Evolutionary conservation across 2,329 filamentous ascomycete genomes (phyloP).

Genomic region (Cladophialophora carrionii): DNA sequence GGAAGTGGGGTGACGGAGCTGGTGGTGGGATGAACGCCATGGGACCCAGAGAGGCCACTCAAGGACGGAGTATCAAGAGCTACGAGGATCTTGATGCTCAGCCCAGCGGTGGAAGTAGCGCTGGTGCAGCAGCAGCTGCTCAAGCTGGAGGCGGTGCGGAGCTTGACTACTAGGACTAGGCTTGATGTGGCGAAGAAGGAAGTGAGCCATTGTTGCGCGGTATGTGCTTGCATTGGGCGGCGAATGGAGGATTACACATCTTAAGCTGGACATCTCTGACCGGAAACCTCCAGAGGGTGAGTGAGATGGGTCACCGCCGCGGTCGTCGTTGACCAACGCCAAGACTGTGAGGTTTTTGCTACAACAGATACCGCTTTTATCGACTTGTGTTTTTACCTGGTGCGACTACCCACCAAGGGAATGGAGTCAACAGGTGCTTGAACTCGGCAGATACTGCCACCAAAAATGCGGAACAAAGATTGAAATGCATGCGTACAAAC

Average conservation of each 20-base stretch:
- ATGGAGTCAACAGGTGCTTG: background rate
- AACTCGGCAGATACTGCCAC: background rate
- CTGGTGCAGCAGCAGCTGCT: constrained; percentile 31
- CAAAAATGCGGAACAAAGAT: background rate
- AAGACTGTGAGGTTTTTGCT: background rate
- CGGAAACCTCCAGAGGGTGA: background rate
- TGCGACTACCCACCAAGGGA: background rate
- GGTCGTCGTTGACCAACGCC: background rate
- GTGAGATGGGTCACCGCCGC: background rate
- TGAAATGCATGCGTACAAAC: background rate
- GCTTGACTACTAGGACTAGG: constrained; percentile 32
- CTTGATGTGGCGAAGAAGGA: constrained; percentile 16
- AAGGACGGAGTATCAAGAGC: constrained; percentile 89
- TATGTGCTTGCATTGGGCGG: background rate
- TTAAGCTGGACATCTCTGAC: background rate
- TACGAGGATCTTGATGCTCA: constrained; percentile 93
- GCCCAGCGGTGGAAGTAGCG: constrained; percentile 42
- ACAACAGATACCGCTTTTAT: constrained; percentile 1
- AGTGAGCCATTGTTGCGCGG: background rate
- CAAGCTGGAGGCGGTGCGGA: constrained; percentile 27
- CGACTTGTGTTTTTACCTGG: background rate
- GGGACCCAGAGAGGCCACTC: constrained; percentile 86
- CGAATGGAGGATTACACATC: background rate
- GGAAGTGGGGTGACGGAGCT: constrained; percentile 71
- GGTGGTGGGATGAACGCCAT: constrained; percentile 73